A percentile compares a stretch with the other conserved stretches of the same genome.
phyloP scores from a whole-genome alignment of 306 rosid species.

The Trifolium pratense region DNA sequence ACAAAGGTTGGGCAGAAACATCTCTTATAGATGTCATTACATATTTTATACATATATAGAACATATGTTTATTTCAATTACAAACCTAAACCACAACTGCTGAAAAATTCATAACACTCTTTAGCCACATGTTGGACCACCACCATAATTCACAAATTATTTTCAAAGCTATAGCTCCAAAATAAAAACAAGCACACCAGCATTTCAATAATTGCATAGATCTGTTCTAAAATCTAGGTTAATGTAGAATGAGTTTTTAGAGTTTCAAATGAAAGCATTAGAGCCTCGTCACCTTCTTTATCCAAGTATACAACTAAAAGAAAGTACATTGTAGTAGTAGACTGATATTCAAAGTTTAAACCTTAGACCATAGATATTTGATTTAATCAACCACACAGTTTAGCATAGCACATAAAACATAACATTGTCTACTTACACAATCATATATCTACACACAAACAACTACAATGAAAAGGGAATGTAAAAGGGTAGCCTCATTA shows the following conservation, averaged over 20 bases:
- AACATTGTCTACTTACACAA: not conserved
- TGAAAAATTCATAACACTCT: slow-evolving; percentile 3
- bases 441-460: not conserved
- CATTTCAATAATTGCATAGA: slow-evolving; percentile 8
- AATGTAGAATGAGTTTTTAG: slow-evolving; percentile 6
- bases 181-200: slow-evolving; percentile 20
- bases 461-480: not conserved
- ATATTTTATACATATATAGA: not conserved
- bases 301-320: slow-evolving; percentile 13
- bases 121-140: not conserved
- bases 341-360: slow-evolving; percentile 12
- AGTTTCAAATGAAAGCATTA: slow-evolving; percentile 11
- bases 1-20: slow-evolving; percentile 1
- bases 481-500: slow-evolving; percentile 39
- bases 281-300: not conserved
- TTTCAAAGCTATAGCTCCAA: slow-evolving; percentile 18
- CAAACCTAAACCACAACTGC: not conserved
- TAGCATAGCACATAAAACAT: not conserved
- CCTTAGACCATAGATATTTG: not conserved
- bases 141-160: slow-evolving; percentile 4
- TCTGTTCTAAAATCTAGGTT: not conserved
- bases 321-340: slow-evolving; percentile 3
- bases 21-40: not conserved
- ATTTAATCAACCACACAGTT: not conserved
- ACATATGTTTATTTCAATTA: not conserved